Evolutionary conservation across 2,329 filamentous ascomycete genomes (phyloP).

Genomic region (Cyclaneusma minus): DNA sequence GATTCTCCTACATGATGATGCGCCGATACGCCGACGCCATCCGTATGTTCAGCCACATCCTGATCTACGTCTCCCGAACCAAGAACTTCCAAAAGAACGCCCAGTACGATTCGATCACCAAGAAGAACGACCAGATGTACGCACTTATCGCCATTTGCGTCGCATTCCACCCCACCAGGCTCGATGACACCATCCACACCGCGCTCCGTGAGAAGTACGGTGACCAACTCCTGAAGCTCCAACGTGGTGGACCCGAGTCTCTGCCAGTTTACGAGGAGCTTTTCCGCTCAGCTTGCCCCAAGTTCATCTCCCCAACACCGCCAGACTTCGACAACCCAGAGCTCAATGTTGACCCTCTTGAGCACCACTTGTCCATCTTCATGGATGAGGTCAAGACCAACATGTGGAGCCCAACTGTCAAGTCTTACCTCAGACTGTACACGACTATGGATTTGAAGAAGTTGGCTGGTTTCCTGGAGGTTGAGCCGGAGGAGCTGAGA

Average conservation of each 20-base stretch:
- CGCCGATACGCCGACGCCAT: conserved; percentile 98
- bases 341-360: conserved; percentile 88
- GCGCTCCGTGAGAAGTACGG: conserved; percentile 97
- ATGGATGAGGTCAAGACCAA: conserved; percentile 99
- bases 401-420: conserved; percentile 93
- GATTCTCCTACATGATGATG: conserved; percentile 99
- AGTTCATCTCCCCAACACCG: conserved; percentile 95
- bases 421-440: conserved; percentile 97
- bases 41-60: conserved; percentile 99
- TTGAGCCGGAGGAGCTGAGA: conserved; percentile 89
- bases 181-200: conserved; percentile 98
- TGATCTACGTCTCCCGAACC: conserved; percentile 94
- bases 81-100: conserved; percentile 99
- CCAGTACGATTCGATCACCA: conserved; percentile 95
- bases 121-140: conserved; percentile 99
- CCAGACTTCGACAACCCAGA: conserved; percentile 96
- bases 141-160: conserved; percentile 97
- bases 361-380: conserved; percentile 95
- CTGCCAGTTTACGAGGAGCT: conserved; percentile 97
- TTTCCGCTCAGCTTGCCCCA: conserved; percentile 94
- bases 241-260: conserved; percentile 87
- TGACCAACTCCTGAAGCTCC: conserved; percentile 91
- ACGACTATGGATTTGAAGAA: conserved; percentile 99
- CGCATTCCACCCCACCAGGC: conserved; percentile 87
- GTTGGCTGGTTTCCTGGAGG: conserved; percentile 90